Evolutionary conservation across 331 rosid genomes (phyloP).

Genomic region (Malus hybrid): DNA sequence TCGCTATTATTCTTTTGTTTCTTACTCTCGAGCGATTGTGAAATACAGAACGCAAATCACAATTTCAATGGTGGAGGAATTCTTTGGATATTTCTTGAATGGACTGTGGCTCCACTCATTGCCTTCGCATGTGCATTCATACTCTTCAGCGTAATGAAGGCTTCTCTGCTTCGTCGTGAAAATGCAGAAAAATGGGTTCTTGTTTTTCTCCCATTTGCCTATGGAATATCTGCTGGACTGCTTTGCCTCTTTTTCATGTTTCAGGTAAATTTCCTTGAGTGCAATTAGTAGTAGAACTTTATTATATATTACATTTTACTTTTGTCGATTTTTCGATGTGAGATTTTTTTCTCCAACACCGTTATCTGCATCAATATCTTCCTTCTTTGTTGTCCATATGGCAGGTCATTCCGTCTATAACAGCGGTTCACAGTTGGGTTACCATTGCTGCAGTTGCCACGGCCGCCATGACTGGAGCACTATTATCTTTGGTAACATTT

Average conservation of each 20-base stretch:
- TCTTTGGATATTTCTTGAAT: conserved; percentile 18
- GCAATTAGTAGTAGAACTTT: background rate
- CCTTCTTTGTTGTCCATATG: background rate
- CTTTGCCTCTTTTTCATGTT: conserved; percentile 20
- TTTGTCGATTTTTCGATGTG: background rate
- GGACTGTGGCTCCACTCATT: conserved; percentile 20
- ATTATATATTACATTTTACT: too few species aligned
- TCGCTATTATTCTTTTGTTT: background rate
- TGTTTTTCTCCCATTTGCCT: conserved; percentile 11
- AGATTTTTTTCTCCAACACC: background rate
- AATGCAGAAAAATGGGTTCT: conserved; percentile 12
- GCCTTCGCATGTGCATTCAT: conserved; percentile 6
- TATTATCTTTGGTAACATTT: conserved; percentile 7
- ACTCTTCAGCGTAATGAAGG: conserved; percentile 10
- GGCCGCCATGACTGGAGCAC: conserved; percentile 12
- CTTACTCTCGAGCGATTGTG: background rate
- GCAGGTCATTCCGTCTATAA: conserved; percentile 12
- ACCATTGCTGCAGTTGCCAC: conserved; percentile 13
- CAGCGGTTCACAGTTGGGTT: background rate
- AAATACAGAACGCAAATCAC: conserved; percentile 18
- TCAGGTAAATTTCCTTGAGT: conserved; percentile 3
- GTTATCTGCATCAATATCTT: background rate
- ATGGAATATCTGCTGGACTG: conserved; percentile 18
- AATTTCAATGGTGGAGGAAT: conserved; percentile 24
- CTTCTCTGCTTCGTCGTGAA: conserved; percentile 9